Evolutionary conservation across 208 protist genomes (phyloP).

Genomic region (Acanthamoeba sp.): DNA sequence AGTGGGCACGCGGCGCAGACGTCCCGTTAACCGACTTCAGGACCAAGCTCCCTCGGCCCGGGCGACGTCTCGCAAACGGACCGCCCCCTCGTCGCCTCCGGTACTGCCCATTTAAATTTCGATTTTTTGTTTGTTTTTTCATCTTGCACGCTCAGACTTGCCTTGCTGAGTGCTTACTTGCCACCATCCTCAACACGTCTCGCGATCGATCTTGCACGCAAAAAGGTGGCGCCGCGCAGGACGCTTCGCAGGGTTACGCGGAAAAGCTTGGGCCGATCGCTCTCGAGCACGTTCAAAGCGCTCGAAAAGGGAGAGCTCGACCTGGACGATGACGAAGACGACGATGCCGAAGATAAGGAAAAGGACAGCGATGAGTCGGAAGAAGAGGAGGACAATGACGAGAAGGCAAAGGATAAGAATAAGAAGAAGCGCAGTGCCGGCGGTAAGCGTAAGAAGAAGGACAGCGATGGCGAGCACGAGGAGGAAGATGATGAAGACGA

Average conservation of each 20-base stretch:
- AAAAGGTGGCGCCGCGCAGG: background rate
- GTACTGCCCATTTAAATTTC: background rate
- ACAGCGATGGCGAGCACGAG: background rate
- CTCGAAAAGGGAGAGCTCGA: background rate
- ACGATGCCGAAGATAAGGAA: background rate
- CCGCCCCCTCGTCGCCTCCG: background rate
- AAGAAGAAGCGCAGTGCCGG: background rate
- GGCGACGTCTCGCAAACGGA: background rate
- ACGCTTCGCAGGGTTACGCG: background rate
- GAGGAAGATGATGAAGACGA: background rate
- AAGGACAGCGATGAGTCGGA: background rate
- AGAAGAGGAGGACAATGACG: background rate
- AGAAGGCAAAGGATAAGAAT: background rate
- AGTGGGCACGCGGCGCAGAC: background rate
- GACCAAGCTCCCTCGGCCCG: background rate
- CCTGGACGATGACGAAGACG: background rate
- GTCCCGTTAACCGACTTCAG: background rate
- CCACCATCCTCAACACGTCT: background rate
- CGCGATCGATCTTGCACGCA: too few species aligned
- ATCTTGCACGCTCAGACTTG: background rate
- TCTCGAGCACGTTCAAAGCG: conserved; percentile 17
- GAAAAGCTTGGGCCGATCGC: background rate
- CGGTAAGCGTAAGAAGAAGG: background rate
- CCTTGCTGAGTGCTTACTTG: too few species aligned
- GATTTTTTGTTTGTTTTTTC: background rate